These are phyloP conservation scores for Dovyalis caffra DNA, from an alignment of 345 rosid species.

Conservation along the genomic window DNA sequence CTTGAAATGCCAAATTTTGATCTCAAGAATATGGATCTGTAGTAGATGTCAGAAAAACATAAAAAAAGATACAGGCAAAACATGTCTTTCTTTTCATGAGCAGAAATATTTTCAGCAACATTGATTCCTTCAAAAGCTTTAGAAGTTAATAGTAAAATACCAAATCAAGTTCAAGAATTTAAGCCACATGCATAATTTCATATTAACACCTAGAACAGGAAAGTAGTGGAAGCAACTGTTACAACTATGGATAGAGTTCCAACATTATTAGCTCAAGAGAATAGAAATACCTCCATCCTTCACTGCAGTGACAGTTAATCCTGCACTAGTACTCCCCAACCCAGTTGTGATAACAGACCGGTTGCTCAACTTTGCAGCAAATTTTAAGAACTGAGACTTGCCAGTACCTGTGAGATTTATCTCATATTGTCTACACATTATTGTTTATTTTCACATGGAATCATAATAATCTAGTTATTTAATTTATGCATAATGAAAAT, in stretches of 20 bases:
- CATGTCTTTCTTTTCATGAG: neutral
- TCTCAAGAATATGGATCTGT: too few species aligned
- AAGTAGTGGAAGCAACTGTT: neutral
- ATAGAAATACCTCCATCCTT: conserved; percentile 77
- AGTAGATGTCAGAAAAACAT: too few species aligned
- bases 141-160: neutral
- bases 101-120: neutral
- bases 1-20: neutral
- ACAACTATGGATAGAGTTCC: conserved; percentile 1
- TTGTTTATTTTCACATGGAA: conserved; percentile 3
- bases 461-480: neutral
- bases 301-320: conserved; percentile 95
- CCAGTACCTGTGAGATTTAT: conserved; percentile 70
- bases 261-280: neutral
- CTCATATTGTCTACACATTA: neutral
- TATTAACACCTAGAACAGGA: neutral
- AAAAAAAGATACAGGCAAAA: too few species aligned
- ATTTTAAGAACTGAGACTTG: conserved; percentile 94
- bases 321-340: conserved; percentile 96
- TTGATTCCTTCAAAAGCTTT: neutral
- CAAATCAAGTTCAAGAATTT: neutral
- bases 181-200: neutral
- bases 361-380: conserved; percentile 92
- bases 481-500: neutral
- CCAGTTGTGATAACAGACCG: conserved; percentile 94